Evolutionary conservation across 1,139 yeast species (phyloP), one percentile per base, ranked within the genome.

Genomic region (Geotrichum siamense): DNA sequence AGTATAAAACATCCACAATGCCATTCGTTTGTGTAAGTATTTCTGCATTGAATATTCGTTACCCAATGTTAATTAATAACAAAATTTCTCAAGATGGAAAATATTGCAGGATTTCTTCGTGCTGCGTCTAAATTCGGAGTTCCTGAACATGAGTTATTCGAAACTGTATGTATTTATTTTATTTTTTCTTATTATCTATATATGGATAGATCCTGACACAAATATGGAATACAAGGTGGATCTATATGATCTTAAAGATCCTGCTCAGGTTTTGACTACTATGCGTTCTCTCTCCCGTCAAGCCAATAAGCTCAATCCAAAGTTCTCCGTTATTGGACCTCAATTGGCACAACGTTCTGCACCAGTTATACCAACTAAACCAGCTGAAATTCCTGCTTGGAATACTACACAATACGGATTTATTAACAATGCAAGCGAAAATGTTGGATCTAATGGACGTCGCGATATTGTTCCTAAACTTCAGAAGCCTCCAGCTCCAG

Each of bases 101-200:
- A 85, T 56, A 84, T 86, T 32, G 78, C 86, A 35, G 74, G 77
- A 50, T 86, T 85, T 57, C 65, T 86, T 28, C 63, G 69, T 13
- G 66, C 66, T 2, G 75, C 80, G 41, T 78, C 85, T 44, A 72
- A 76, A 50, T 66, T 80, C 37, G 91, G 93, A 1, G 79, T 86
- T 2, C 86, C 91, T 3, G 85, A 82, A 51, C 89, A 84, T 57
- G 96, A 86, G 58, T 65, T 82, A 39, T 86, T 86, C 58, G 91
- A 82, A 54, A 85, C 95, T 0, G 75, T 44, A 37, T 3, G 46
- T 17, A 10, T 8, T 10, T 2, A 6, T 25, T 28, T 10, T 6
- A 20, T 12, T 31, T 9, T 2, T 25, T 3, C 12, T n/a, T 8
- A 23, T 8, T 19, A 16, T 8, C 6, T 12, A 5, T 15, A 39